These are phyloP conservation scores for Penicillium pancosmium DNA, from an alignment of 495 filamentous ascomycete species.

Conservation along the genomic window DNA sequence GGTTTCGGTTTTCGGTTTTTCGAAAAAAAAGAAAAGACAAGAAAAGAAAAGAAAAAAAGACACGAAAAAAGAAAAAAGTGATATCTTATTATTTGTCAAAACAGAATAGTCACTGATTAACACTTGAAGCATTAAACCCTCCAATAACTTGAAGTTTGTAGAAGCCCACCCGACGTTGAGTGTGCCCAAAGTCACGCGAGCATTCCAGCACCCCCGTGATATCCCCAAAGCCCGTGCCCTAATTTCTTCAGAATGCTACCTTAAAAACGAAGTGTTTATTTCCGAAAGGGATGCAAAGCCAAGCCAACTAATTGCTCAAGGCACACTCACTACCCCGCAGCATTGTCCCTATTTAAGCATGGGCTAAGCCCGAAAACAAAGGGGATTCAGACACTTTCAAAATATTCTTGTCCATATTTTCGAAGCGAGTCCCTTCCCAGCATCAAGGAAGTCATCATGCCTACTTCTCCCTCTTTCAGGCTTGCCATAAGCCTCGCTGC, in stretches of 20 bases:
- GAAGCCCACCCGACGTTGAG: not conserved
- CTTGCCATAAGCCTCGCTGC: conserved; percentile 43
- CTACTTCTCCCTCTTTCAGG: not conserved
- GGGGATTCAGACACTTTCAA: not conserved
- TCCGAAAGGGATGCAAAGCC: not conserved
- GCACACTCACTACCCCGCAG: not conserved
- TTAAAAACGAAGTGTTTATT: not conserved
- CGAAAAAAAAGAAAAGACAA: not conserved
- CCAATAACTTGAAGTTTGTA: not conserved
- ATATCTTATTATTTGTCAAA: no score
- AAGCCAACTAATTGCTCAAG: not conserved
- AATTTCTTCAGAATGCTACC: not conserved
- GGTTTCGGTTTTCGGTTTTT: not conserved
- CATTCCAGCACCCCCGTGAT: not conserved
- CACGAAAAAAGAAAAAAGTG: no score
- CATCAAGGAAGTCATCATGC: not conserved
- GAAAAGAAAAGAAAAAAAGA: no score
- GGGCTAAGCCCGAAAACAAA: not conserved
- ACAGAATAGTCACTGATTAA: not conserved
- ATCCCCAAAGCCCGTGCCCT: not conserved
- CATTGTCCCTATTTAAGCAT: not conserved
- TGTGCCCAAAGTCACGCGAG: no score
- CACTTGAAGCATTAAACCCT: not conserved
- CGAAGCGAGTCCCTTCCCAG: not conserved
- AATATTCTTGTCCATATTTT: not conserved